Evolutionary conservation across 2,329 filamentous ascomycete species (phyloP).

Genomic region (Diatrype stigma): DNA sequence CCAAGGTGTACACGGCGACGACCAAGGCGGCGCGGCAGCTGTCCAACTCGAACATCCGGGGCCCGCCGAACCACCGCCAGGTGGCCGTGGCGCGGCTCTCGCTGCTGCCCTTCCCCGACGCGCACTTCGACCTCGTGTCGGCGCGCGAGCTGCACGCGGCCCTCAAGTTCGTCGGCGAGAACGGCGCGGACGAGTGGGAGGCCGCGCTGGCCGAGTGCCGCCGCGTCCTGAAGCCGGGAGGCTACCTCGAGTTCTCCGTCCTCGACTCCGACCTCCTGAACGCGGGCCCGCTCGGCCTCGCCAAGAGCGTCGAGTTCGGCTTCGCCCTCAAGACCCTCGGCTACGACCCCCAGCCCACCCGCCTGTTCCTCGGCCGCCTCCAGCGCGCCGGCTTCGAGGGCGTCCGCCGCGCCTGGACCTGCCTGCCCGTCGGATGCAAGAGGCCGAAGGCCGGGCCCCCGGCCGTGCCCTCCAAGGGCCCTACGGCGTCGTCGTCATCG

Average conservation of each 20-base stretch:
- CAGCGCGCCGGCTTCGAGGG: slow-evolving; percentile 72
- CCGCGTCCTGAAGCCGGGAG: slow-evolving; percentile 87
- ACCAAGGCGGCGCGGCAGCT: slow-evolving; percentile 67
- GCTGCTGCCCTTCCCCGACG: slow-evolving; percentile 77
- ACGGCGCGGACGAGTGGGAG: slow-evolving; percentile 81
- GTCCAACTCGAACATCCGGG: slow-evolving; percentile 71
- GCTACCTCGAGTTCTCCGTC: slow-evolving; percentile 85
- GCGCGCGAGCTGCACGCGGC: slow-evolving; percentile 82
- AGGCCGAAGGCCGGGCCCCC: slow-evolving; percentile 40
- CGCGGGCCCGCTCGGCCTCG: slow-evolving; percentile 72
- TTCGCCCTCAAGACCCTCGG: slow-evolving; percentile 85
- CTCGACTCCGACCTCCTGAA: slow-evolving; percentile 89
- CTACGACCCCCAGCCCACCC: slow-evolving; percentile 82
- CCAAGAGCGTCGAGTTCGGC: slow-evolving; percentile 85
- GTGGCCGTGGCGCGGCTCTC: slow-evolving; percentile 74
- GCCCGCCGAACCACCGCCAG: slow-evolving; percentile 82
- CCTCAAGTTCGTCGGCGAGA: slow-evolving; percentile 67
- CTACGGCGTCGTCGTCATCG: no score
- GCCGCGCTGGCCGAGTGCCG: slow-evolving; percentile 79
- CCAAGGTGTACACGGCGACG: slow-evolving; percentile 83
- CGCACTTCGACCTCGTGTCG: slow-evolving; percentile 87
- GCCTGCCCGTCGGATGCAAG: slow-evolving; percentile 76
- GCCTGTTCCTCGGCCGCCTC: slow-evolving; percentile 73
- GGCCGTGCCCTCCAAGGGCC: slow-evolving; percentile 27
- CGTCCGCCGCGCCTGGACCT: slow-evolving; percentile 82